phyloP scores from a whole-genome alignment of 306 rosid species.

The Acacia confusa region DNA sequence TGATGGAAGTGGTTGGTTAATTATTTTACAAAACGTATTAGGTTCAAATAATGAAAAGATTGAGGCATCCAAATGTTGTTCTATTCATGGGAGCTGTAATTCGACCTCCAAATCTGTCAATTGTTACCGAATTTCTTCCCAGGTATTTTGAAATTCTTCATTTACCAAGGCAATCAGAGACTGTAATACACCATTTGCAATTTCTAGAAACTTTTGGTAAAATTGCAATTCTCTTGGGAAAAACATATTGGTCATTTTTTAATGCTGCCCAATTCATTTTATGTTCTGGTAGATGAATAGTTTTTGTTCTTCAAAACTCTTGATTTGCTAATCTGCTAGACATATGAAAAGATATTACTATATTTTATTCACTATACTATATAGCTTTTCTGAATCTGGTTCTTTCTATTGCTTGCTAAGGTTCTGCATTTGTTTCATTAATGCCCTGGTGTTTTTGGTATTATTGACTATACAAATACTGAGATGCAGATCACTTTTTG shows the following conservation, averaged over 20 bases:
- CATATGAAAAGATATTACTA: background rate
- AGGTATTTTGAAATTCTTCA: constrained; percentile 53
- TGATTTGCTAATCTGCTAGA: background rate
- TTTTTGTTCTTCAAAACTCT: background rate
- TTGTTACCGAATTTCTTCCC: constrained; percentile 92
- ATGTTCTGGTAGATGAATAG: constrained; percentile 15
- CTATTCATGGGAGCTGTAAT: constrained; percentile 98
- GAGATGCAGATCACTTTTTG: constrained; percentile 37
- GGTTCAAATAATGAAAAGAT: constrained; percentile 88
- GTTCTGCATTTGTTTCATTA: constrained; percentile 7
- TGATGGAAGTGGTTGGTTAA: constrained; percentile 24
- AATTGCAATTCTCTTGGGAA: background rate
- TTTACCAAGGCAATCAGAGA: constrained; percentile 2
- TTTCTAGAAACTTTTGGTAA: background rate
- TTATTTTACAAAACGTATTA: constrained; percentile 43
- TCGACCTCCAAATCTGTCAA: constrained; percentile 87
- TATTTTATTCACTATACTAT: background rate
- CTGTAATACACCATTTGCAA: constrained; percentile 9
- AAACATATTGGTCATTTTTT: background rate
- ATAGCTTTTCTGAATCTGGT: background rate
- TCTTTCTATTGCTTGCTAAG: background rate
- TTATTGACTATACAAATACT: constrained; percentile 28
- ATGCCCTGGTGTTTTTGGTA: background rate
- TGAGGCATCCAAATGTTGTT: constrained; percentile 97
- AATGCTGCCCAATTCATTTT: background rate